Conservation (phyloP, 306 rosid genomes). For the Quercus berberidifolia region DNA sequence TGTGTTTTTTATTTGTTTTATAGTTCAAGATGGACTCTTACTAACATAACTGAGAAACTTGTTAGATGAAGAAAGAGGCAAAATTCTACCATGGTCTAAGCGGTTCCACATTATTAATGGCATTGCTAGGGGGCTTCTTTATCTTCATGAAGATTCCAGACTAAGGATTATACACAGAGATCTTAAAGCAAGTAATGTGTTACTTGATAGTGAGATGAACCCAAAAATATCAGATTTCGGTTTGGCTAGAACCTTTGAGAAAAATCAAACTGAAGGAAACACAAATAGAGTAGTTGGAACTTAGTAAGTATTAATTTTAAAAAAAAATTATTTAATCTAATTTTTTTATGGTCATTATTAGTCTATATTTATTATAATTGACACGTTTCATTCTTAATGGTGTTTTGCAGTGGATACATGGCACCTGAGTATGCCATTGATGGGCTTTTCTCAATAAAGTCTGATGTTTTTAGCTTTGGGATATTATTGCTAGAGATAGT, state of each 20-base stretch:
- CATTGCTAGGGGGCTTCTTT: constrained; percentile 50
- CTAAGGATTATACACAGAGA: constrained; percentile 41
- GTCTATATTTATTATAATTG: background rate
- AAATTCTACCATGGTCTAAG: constrained; percentile 35
- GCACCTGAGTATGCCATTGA: constrained; percentile 53
- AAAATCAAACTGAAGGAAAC: constrained; percentile 29
- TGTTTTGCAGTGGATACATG: constrained; percentile 45
- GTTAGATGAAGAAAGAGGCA: constrained; percentile 22
- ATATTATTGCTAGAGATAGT: constrained; percentile 29
- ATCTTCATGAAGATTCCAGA: constrained; percentile 59
- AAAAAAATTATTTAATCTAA: too few species aligned
- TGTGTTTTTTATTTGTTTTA: background rate
- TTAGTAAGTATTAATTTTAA: constrained; percentile 19
- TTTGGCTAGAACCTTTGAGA: constrained; percentile 36
- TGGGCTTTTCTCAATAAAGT: constrained; percentile 45
- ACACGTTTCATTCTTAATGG: background rate
- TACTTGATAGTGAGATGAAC: constrained; percentile 34
- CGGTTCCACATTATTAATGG: constrained; percentile 43
- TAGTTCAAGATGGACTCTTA: background rate
- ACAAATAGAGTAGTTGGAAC: constrained; percentile 43
- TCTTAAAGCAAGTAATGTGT: constrained; percentile 41
- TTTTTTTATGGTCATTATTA: too few species aligned
- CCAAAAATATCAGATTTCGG: constrained; percentile 47
- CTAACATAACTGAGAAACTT: background rate
- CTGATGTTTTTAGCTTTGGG: constrained; percentile 37